These are phyloP conservation scores for Phytophthora tentaculata DNA, from an alignment of 352 stramenopile species.

Conservation along the genomic window DNA sequence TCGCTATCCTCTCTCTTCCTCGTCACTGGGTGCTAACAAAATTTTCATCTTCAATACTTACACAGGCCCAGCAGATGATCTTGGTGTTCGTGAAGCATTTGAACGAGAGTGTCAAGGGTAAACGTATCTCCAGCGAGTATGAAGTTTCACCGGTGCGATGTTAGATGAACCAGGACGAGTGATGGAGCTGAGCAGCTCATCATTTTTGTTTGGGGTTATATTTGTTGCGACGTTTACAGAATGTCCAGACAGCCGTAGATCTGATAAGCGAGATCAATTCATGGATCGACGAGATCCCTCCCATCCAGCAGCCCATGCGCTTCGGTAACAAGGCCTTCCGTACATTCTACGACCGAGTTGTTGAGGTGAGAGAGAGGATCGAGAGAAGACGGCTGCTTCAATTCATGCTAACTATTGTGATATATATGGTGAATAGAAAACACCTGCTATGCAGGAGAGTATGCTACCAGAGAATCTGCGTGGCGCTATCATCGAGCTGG, in stretches of 20 bases:
- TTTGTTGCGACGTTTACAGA: conserved; percentile 42
- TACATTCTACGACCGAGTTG: conserved; percentile 86
- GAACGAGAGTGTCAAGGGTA: conserved; percentile 80
- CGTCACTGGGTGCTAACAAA: background rate
- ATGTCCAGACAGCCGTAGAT: conserved; percentile 72
- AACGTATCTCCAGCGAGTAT: conserved; percentile 64
- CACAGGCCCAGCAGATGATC: conserved; percentile 81
- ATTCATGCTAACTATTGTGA: conserved; percentile 5
- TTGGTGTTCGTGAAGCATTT: conserved; percentile 83
- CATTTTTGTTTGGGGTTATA: background rate
- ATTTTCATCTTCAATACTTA: background rate
- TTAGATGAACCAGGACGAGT: background rate
- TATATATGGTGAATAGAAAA: conserved; percentile 40
- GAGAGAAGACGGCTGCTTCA: background rate
- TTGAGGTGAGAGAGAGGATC: conserved; percentile 52
- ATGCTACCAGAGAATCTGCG: conserved; percentile 66
- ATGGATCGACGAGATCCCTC: conserved; percentile 93
- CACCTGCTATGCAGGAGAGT: conserved; percentile 58
- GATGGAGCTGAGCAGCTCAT: background rate
- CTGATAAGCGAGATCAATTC: conserved; percentile 70
- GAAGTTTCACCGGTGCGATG: conserved; percentile 64
- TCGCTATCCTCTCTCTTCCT: background rate
- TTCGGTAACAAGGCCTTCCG: conserved; percentile 97
- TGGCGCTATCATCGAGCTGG: conserved; percentile 90
- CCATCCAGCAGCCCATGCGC: conserved; percentile 93